Conservation (phyloP, 1,284 basidiomycete genomes). For the Takashimella tepidaria region DNA sequence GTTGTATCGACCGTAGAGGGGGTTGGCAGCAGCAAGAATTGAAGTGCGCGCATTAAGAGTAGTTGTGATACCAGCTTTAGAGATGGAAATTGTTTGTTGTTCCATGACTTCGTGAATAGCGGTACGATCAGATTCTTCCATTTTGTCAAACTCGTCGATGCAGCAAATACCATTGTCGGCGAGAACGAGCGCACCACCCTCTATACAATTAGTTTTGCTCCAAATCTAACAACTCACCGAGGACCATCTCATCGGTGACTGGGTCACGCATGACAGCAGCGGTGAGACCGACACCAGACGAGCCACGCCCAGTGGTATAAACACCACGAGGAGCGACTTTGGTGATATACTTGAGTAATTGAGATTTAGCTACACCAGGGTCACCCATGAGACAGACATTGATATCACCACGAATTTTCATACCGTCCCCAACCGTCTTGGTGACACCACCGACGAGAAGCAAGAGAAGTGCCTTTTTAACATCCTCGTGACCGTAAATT, state of each 20-base stretch:
- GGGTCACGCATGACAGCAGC: constrained; percentile 99
- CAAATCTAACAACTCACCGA: constrained; percentile 58
- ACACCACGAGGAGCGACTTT: constrained; percentile 97
- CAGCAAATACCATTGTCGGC: constrained; percentile 99
- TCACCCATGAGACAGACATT: constrained; percentile 99
- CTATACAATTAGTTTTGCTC: constrained; percentile 50
- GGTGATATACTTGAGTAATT: constrained; percentile 95
- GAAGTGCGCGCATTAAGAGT: constrained; percentile 98
- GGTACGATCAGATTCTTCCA: constrained; percentile 96
- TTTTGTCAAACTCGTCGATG: constrained; percentile 99
- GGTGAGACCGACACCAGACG: constrained; percentile 95
- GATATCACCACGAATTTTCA: constrained; percentile 98
- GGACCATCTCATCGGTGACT: constrained; percentile 98
- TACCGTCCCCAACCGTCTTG: constrained; percentile 90
- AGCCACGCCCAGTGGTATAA: constrained; percentile 97
- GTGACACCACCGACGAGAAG: constrained; percentile 93
- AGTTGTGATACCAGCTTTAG: constrained; percentile 98
- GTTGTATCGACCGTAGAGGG: constrained; percentile 96
- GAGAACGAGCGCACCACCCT: constrained; percentile 96
- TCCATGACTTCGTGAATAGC: constrained; percentile 99
- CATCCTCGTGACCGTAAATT: constrained; percentile 96
- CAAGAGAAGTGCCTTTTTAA: constrained; percentile 94
- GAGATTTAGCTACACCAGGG: constrained; percentile 98
- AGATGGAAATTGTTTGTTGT: constrained; percentile 98
- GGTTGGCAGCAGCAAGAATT: constrained; percentile 96